Evolutionary conservation across 371 early-diverging fungal species (phyloP).

Genomic region (Dichotomocladium elegans): DNA sequence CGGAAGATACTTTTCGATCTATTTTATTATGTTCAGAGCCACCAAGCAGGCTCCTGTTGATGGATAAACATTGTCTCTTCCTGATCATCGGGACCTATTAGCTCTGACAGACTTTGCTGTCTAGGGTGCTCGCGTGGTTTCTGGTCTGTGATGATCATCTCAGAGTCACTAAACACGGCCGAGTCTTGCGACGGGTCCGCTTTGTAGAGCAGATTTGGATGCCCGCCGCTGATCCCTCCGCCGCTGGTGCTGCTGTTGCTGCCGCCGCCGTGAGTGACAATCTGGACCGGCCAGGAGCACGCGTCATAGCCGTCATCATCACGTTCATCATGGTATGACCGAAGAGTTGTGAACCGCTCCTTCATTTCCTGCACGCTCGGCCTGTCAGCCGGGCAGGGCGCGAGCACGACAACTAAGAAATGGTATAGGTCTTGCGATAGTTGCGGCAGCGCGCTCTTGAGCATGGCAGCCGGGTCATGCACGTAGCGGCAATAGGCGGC

Average conservation of each 20-base stretch:
- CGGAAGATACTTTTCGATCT: no score
- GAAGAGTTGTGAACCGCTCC: slow-evolving; percentile 26
- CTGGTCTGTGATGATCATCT: no score
- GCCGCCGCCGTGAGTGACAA: slow-evolving; percentile 18
- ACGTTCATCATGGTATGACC: slow-evolving; percentile 26
- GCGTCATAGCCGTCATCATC: slow-evolving; percentile 17
- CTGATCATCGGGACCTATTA: no score
- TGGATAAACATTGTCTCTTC: no score
- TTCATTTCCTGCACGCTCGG: slow-evolving; percentile 31
- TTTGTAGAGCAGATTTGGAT: slow-evolving; percentile 20
- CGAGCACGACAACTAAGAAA: slow-evolving; percentile 28
- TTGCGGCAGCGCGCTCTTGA: background rate
- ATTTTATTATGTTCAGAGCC: no score
- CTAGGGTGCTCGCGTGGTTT: no score
- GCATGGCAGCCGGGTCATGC: no score
- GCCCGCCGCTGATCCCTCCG: slow-evolving; percentile 8
- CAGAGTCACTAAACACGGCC: slow-evolving; percentile 42
- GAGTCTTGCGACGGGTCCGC: slow-evolving; percentile 30
- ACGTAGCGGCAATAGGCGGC: no score
- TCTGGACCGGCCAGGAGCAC: slow-evolving; percentile 20
- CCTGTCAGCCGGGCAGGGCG: slow-evolving; percentile 26
- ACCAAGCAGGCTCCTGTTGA: no score
- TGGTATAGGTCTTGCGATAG: slow-evolving; percentile 16
- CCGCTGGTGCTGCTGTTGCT: background rate
- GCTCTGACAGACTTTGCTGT: no score